Percentiles rank a stretch among this genome's conserved stretches.
Evolutionary conservation across 768 basidiomycete species (phyloP).

Genomic region (Daedaleopsis nitida): DNA sequence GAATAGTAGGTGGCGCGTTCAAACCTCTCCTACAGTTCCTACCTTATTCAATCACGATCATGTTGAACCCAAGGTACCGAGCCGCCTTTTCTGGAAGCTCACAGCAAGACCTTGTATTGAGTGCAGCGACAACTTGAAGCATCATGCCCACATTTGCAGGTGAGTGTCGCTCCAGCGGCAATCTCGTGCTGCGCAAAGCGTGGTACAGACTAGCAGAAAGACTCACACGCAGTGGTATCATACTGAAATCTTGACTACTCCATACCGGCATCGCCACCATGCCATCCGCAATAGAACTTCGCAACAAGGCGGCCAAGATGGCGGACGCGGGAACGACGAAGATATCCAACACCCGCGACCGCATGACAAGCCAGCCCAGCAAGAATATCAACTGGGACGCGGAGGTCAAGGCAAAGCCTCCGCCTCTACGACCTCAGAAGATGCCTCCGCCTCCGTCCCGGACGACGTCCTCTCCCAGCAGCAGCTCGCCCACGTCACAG

Average conservation of each 20-base stretch:
- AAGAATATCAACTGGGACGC: constrained; percentile 68
- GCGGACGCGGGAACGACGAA: constrained; percentile 57
- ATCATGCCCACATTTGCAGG: constrained; percentile 19
- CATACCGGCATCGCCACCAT: not conserved
- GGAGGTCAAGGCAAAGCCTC: constrained; percentile 48
- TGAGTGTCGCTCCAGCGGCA: not conserved
- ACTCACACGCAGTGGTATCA: not conserved
- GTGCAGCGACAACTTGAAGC: not conserved
- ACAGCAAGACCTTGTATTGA: not conserved
- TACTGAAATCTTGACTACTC: not conserved
- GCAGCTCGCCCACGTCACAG: not conserved
- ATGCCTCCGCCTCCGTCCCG: constrained; percentile 11
- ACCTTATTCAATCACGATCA: not conserved
- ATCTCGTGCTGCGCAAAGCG: not conserved
- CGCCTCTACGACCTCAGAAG: constrained; percentile 34
- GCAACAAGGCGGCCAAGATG: constrained; percentile 63
- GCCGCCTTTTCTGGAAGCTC: not conserved
- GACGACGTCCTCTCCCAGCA: constrained; percentile 10
- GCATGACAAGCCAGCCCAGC: constrained; percentile 54
- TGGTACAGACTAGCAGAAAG: not conserved
- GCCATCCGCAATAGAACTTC: constrained; percentile 45
- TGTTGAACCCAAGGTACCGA: not conserved
- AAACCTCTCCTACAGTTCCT: no score
- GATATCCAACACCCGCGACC: constrained; percentile 57
- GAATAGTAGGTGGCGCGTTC: no score